A percentile compares a stretch with the other conserved stretches of the same genome.
These are phyloP conservation scores for Auxenochlorella pyrenoidosa DNA, from an alignment of 139 green algal genomes.

Conservation along the genomic window DNA sequence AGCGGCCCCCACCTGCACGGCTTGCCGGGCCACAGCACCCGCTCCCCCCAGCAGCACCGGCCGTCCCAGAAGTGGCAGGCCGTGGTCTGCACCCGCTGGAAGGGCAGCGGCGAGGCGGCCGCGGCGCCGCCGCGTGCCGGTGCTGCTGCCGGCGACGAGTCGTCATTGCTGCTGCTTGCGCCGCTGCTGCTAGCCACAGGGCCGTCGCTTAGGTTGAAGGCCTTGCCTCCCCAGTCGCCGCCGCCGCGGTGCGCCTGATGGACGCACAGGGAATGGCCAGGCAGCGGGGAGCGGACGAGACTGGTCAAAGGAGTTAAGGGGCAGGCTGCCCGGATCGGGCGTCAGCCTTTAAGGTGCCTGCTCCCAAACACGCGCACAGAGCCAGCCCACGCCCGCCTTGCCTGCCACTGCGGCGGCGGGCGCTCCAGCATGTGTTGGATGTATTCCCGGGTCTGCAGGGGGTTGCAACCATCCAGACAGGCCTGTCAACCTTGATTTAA, in stretches of 20 bases:
- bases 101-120: not conserved
- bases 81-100: slow-evolving; percentile 6
- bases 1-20: slow-evolving; percentile 7
- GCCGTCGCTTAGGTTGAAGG: not conserved
- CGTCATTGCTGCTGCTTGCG: not conserved
- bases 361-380: not conserved
- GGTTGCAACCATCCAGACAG: no score
- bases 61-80: slow-evolving; percentile 46
- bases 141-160: not conserved
- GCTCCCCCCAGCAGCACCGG: slow-evolving; percentile 36
- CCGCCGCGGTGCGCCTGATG: slow-evolving; percentile 26
- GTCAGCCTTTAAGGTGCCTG: no score
- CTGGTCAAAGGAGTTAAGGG: no score
- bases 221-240: slow-evolving; percentile 31
- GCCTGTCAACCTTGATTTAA: no score
- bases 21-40: slow-evolving; percentile 31
- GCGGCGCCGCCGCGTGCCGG: not conserved
- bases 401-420: slow-evolving; percentile 46
- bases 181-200: not conserved
- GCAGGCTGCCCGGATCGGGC: no score
- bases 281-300: no score
- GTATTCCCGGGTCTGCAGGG: not conserved
- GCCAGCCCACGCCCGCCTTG: not conserved
- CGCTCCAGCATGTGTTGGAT: slow-evolving; percentile 28
- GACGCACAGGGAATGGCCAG: not conserved